phyloP scores from a whole-genome alignment of 805 yeast species.

The Candida montana region DNA sequence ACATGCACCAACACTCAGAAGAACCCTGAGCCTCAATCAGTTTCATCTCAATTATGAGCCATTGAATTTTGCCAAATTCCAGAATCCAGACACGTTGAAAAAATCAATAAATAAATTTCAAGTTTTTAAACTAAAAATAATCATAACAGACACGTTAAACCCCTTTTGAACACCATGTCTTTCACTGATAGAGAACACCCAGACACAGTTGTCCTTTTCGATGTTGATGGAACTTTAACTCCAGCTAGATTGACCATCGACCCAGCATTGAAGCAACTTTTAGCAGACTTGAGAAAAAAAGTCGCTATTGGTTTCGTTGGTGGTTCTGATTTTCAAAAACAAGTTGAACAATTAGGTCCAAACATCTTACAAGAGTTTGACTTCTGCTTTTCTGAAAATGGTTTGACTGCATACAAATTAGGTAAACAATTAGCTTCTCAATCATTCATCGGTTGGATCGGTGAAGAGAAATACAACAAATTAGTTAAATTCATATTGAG shows the following conservation, averaged over 20 bases:
- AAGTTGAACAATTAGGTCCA: constrained; percentile 91
- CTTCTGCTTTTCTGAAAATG: constrained; percentile 96
- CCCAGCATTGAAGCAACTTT: constrained; percentile 69
- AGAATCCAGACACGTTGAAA: background rate
- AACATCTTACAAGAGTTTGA: constrained; percentile 78
- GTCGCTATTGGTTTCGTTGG: constrained; percentile 59
- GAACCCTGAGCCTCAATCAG: too few species aligned
- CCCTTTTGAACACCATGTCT: constrained; percentile 35
- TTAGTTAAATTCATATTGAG: constrained; percentile 79
- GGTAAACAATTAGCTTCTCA: constrained; percentile 89
- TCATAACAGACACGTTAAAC: background rate
- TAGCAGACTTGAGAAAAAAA: constrained; percentile 78
- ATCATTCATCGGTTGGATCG: constrained; percentile 92
- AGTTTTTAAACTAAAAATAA: background rate
- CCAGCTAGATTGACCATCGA: constrained; percentile 86
- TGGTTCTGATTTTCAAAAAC: constrained; percentile 37
- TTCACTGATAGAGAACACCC: constrained; percentile 76
- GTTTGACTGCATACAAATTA: constrained; percentile 91
- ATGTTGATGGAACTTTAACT: constrained; percentile 97
- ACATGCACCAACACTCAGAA: too few species aligned
- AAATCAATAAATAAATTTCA: background rate
- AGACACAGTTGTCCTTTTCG: constrained; percentile 86
- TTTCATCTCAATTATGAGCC: too few species aligned
- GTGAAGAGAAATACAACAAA: constrained; percentile 89
- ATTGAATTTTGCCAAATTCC: too few species aligned